Conservation (phyloP, 1,284 basidiomycete species). For the Cystobasidium pallidum region DNA sequence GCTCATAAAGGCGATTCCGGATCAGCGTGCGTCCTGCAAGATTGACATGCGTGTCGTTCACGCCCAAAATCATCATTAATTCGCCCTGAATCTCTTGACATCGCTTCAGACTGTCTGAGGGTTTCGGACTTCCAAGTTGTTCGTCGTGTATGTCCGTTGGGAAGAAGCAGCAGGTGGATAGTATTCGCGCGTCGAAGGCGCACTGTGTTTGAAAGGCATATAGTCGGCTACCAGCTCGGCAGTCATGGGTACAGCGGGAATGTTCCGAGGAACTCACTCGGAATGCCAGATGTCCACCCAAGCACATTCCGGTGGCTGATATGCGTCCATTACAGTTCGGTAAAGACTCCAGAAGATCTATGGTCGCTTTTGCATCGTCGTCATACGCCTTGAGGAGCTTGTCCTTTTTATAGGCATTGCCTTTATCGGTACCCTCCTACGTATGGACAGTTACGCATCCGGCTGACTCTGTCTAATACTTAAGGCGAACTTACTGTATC, state of each 20-base stretch:
- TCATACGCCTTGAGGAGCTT: conserved; percentile 59
- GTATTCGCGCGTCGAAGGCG: conserved; percentile 80
- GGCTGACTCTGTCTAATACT: not conserved
- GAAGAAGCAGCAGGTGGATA: conserved; percentile 86
- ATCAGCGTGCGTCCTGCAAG: conserved; percentile 30
- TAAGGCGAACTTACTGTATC: conserved; percentile 59
- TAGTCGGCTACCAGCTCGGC: not conserved
- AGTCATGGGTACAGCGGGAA: not conserved
- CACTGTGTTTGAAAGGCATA: conserved; percentile 62
- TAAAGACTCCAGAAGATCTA: conserved; percentile 73
- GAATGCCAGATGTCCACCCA: conserved; percentile 72
- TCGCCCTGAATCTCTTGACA: conserved; percentile 79
- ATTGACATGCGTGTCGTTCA: conserved; percentile 66
- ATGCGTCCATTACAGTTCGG: conserved; percentile 86
- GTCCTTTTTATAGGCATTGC: conserved; percentile 81
- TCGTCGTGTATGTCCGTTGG: conserved; percentile 65
- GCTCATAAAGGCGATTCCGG: conserved; percentile 26
- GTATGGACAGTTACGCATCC: not conserved
- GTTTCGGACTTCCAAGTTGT: conserved; percentile 60
- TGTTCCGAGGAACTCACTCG: conserved; percentile 26
- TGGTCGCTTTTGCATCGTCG: conserved; percentile 75
- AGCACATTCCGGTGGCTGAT: conserved; percentile 49
- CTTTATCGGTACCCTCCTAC: conserved; percentile 76
- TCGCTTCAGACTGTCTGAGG: conserved; percentile 78
- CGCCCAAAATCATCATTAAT: conserved; percentile 89